Conservation (phyloP, 768 basidiomycete genomes). For the Mycena venus region DNA sequence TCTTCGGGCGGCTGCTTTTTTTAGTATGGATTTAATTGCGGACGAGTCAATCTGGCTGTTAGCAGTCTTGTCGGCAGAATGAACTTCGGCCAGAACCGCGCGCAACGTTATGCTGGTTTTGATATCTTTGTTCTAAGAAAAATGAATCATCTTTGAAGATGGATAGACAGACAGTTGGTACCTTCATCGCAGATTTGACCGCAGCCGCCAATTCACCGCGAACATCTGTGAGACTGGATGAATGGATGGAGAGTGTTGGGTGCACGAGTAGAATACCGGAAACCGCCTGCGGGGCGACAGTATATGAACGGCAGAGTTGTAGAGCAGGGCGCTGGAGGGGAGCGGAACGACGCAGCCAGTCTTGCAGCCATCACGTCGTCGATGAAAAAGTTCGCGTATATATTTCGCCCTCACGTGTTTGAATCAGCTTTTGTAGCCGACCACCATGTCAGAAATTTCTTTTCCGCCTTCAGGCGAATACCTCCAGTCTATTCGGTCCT, state of each 20-base stretch:
- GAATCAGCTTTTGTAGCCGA: background rate
- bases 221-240: conserved; percentile 54
- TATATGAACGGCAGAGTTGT: conserved; percentile 3
- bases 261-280: conserved; percentile 1
- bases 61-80: conserved; percentile 73
- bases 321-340: background rate
- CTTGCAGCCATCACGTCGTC: background rate
- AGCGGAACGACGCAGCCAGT: background rate
- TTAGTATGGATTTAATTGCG: conserved; percentile 64
- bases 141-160: background rate
- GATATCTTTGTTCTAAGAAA: conserved; percentile 66
- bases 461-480: conserved; percentile 64
- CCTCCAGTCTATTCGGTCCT: conserved; percentile 65
- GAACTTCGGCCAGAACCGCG: conserved; percentile 77
- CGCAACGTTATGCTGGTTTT: conserved; percentile 68
- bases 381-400: too few species aligned
- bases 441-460: conserved; percentile 5
- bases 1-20: conserved; percentile 69
- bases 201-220: conserved; percentile 64
- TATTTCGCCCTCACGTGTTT: background rate
- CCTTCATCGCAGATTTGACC: conserved; percentile 81
- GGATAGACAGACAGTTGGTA: conserved; percentile 31
- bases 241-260: background rate
- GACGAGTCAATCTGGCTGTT: conserved; percentile 60
- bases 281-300: background rate